Evolutionary conservation across 106 monocot genomes (phyloP).

Genomic region (Allium fistulosum): DNA sequence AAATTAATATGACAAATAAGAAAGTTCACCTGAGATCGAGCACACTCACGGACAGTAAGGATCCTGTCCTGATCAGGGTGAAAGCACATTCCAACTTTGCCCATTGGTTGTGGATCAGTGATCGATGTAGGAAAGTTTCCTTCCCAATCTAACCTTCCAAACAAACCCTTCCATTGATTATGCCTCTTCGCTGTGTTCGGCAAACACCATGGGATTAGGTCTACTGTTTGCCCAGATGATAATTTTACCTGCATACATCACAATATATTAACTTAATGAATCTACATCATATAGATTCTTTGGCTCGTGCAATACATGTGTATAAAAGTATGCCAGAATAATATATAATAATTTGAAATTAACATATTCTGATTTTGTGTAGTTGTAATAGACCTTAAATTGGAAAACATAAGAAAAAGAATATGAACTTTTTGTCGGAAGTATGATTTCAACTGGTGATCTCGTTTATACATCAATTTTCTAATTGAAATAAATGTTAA

Average conservation of each 20-base stretch:
- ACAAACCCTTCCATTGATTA: constrained; percentile 96
- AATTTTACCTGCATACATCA: constrained; percentile 51
- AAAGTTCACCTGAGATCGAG: constrained; percentile 75
- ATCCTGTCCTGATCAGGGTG: constrained; percentile 97
- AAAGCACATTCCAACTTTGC: constrained; percentile 99
- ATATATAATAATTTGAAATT: neutral
- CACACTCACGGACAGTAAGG: constrained; percentile 93
- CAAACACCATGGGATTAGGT: constrained; percentile 93
- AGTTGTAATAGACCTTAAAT: neutral
- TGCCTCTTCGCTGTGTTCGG: constrained; percentile 89
- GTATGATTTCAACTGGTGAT: too few relatives aligned
- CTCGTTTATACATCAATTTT: too few relatives aligned
- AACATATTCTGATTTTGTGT: neutral
- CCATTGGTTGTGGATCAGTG: constrained; percentile 99
- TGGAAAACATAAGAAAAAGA: too few relatives aligned
- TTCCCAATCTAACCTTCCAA: constrained; percentile 86
- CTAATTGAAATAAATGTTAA: too few relatives aligned
- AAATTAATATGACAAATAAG: too few relatives aligned
- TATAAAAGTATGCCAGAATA: neutral
- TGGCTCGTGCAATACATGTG: neutral
- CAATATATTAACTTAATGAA: too few relatives aligned
- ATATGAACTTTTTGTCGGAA: too few relatives aligned
- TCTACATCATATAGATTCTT: too few relatives aligned
- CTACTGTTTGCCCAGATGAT: constrained; percentile 66
- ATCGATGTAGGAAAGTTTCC: constrained; percentile 99